Conservation (phyloP, 805 yeast genomes). For the Nakazawaea laoshanensis region DNA sequence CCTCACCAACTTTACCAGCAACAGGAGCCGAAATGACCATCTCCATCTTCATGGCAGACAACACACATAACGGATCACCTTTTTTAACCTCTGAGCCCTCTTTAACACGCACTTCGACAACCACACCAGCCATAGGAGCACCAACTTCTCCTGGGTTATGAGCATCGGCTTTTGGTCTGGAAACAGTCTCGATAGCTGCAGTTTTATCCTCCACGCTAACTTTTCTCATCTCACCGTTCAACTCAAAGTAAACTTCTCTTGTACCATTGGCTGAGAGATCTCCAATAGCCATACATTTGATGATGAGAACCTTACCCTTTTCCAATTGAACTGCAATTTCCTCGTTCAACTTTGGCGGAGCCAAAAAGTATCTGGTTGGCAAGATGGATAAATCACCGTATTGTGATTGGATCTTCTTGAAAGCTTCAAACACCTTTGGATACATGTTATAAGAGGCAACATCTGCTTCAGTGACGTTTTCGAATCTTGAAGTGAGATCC, state of each 20-base stretch:
- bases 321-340: constrained; percentile 86
- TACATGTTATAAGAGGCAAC: constrained; percentile 96
- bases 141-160: constrained; percentile 89
- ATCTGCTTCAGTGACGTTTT: constrained; percentile 75
- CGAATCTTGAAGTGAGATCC: constrained; percentile 72
- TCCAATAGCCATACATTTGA: constrained; percentile 89
- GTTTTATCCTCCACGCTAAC: constrained; percentile 85
- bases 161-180: constrained; percentile 86
- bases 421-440: constrained; percentile 94
- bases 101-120: constrained; percentile 88
- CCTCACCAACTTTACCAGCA: constrained; percentile 73
- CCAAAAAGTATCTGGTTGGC: constrained; percentile 86
- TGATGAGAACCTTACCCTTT: constrained; percentile 87
- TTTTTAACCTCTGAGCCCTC: constrained; percentile 84
- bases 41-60: constrained; percentile 99
- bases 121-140: constrained; percentile 99
- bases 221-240: constrained; percentile 97
- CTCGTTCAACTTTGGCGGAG: constrained; percentile 82
- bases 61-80: constrained; percentile 91
- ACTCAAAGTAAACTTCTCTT: constrained; percentile 95
- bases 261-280: constrained; percentile 84
- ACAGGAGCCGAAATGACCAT: constrained; percentile 94
- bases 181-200: constrained; percentile 74
- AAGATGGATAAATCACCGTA: constrained; percentile 91
- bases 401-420: constrained; percentile 60